Evolutionary conservation across 2,329 filamentous ascomycete genomes (phyloP), one percentile per base, ranked within the genome.

Genomic region (Ambrosiella xylebori): DNA sequence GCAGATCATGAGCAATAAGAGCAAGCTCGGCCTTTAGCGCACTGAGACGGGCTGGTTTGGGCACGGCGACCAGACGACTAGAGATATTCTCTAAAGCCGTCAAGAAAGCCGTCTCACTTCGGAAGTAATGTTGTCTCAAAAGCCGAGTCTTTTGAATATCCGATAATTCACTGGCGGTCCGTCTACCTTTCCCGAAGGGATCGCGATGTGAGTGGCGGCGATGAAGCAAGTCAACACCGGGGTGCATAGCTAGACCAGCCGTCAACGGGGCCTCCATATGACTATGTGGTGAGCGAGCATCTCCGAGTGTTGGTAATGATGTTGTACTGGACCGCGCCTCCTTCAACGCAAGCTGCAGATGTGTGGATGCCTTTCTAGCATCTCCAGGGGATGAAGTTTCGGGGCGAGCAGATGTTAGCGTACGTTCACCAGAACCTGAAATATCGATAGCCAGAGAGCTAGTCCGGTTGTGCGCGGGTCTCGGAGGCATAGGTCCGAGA

Each of bases 71-170:
- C 50, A 93, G 72, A n/a, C 86, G 81, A 66, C 88, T 90, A 2
- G 87, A 93, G 57, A 93, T 91, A 63, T 86, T 84, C 67, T 91
- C 86, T 13, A 93, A 75, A 1, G 87, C 87, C 2, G 82, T 85
- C 61, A 93, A 67, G 65, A 93, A 90, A 63, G 88, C 84, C 0
- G 86, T 90, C 68, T 93, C 79, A 61, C 82, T 87, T 57, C 86
- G 77, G 66, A 91, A 93, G 68, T 93, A 93, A 67, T 93, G 87
- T 61, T 89, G 85, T 58, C 86, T 76, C 61, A 93, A 67, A 8
- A 89, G 70, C 54, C 82, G 81, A n/a, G 81, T 77, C 67, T 87
- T 88, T 66, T 90, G 84, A 9, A 73, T 69, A 3, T 72, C 68
- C 1, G 81, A 80, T 65, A 91, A 71, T 19, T 84, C 77, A n/a